A percentile compares a stretch with the other conserved stretches of the same genome.
Evolutionary conservation across 2,329 filamentous ascomycete species (phyloP).

Genomic region (Botrytis squamosa): DNA sequence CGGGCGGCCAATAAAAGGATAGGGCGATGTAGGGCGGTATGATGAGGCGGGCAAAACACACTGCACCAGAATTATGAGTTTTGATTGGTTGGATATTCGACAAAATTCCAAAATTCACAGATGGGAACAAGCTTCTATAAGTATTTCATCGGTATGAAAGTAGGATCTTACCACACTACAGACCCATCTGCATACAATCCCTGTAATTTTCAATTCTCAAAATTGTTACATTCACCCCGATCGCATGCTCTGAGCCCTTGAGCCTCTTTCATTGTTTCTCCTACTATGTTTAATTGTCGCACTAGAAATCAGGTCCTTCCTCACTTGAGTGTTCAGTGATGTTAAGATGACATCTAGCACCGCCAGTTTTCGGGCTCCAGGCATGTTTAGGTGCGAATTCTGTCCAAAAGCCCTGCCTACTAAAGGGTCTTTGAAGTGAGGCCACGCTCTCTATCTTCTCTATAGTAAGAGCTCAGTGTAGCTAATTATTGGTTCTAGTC

Average conservation of each 20-base stretch:
- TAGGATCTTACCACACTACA: not conserved
- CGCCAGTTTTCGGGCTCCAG: not conserved
- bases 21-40: not conserved
- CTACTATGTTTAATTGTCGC: rapidly evolving
- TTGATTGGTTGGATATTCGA: not conserved
- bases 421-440: not conserved
- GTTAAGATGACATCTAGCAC: not conserved
- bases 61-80: not conserved
- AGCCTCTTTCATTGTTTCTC: not conserved
- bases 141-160: not conserved
- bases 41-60: not conserved
- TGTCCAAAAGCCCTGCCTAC: not conserved
- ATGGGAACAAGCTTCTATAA: not conserved
- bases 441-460: not conserved
- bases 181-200: not conserved
- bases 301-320: not conserved
- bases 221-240: not conserved
- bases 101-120: not conserved
- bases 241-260: not conserved
- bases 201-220: not conserved
- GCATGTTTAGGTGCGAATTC: not conserved
- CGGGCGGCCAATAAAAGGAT: not conserved
- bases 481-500: not conserved
- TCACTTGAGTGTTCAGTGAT: not conserved
- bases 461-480: not conserved